Evolutionary conservation across 306 rosid genomes (phyloP).

Genomic region (Malus orientalis): DNA sequence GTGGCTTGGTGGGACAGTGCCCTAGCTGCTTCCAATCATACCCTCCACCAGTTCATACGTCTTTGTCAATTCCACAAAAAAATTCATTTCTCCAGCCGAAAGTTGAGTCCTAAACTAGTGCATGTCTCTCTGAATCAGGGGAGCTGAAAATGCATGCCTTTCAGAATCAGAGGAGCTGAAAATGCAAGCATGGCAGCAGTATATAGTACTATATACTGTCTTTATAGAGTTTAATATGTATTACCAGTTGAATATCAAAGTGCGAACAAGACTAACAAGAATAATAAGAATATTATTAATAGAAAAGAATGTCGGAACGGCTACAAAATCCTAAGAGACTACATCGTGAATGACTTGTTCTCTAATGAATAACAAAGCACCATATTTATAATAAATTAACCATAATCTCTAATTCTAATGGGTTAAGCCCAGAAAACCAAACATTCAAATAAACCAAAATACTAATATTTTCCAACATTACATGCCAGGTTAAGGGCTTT

Average conservation of each 20-base stretch:
- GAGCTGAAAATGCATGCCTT: not conserved
- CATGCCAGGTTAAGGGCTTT: not conserved
- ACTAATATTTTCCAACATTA: not conserved
- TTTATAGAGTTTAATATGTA: constrained; percentile 5
- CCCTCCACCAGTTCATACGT: constrained; percentile 14
- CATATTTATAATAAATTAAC: too few species aligned
- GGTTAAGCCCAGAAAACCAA: too few species aligned
- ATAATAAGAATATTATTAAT: too few species aligned
- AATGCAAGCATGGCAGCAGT: not conserved
- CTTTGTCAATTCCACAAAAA: constrained; percentile 11
- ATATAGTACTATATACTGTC: not conserved
- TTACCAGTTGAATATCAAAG: not conserved
- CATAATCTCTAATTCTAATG: too few species aligned
- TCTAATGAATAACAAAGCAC: too few species aligned
- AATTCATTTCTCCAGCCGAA: constrained; percentile 21
- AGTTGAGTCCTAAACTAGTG: constrained; percentile 1
- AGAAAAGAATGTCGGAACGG: too few species aligned
- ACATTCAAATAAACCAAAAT: too few species aligned
- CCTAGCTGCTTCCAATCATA: constrained; percentile 10
- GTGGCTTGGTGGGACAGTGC: constrained; percentile 22
- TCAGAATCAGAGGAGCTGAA: not conserved
- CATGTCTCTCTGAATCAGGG: not conserved
- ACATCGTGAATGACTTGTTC: too few species aligned
- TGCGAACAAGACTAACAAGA: too few species aligned
- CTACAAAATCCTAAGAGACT: too few species aligned